Evolutionary conservation across 805 yeast genomes (phyloP), one percentile per base, ranked within the genome.

Genomic region (Ogataea haglerorum): DNA sequence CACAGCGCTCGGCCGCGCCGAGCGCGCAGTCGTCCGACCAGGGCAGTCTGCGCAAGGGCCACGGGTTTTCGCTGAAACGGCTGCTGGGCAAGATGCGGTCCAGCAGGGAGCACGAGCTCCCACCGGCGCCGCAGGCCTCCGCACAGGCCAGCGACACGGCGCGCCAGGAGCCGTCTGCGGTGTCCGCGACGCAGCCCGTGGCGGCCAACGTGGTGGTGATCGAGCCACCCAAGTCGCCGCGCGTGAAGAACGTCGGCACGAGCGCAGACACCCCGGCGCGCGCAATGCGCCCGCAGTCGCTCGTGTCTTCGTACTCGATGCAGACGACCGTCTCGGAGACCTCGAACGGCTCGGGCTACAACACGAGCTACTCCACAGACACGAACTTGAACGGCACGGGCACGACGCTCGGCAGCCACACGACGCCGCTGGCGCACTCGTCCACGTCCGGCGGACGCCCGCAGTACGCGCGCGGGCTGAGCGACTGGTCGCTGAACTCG

Each of bases 321-420:
- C 62, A 71, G 61, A 73, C 80, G 0, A 68, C 70, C 3, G 60
- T 68, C 28, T 76, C 82, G 0, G 82, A 76, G 40, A 68, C 72
- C 30, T 75, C 81, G 0, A 72, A 75, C 38, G 68, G 66, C 0
- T 63, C 69, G 2, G 68, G 64, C 0, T 61, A 63, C 43, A 53
- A 55, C 21, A 61, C 68, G 1, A 63, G 67, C 4, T 63, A 62
- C 40, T 64, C 68, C 2, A 62, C 68, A 0, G 69, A 64, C 30
- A 32, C 40, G 5, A 30, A 30, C 28, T 16, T 4, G 3, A 37
- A 37, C 12, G 30, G 18, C 6, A 13, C 35, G 6, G 54, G 47
- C 15, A 42, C 43, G 30, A 32, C 33, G 17, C 33, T 22, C 4
- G 34, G 18, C 23, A 39, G 38, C 6, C 38, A 33, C 18, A 19